Percentiles rank a stretch among this genome's conserved stretches.
These are phyloP conservation scores for Tuber magnatum DNA, from an alignment of 495 filamentous ascomycete species.

Conservation along the genomic window DNA sequence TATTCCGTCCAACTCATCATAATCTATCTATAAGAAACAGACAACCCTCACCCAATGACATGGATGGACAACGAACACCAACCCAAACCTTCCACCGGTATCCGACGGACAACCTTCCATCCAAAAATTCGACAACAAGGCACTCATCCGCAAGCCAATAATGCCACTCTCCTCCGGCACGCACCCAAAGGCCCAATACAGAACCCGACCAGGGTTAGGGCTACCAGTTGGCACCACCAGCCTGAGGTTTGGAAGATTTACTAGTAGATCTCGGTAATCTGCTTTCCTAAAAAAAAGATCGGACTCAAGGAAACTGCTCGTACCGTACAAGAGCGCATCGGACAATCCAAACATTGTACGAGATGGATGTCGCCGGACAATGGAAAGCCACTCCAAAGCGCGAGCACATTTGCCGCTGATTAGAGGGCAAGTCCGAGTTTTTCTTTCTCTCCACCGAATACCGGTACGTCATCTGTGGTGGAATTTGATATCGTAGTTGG, in stretches of 20 bases:
- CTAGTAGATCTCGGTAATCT: slow-evolving; percentile 5
- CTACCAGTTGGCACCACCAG: slow-evolving; percentile 4
- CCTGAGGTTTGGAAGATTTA: background rate
- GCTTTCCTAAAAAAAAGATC: slow-evolving; percentile 2
- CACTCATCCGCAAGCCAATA: background rate
- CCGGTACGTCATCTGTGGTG: background rate
- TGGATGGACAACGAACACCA: background rate
- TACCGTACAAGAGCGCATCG: background rate
- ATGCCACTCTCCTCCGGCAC: background rate
- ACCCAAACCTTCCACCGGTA: background rate
- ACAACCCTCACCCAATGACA: background rate
- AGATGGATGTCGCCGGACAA: background rate
- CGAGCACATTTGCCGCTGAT: background rate
- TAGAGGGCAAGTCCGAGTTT: background rate
- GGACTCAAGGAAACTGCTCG: background rate
- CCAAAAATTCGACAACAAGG: slow-evolving; percentile 1
- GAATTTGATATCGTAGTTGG: background rate
- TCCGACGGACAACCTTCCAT: background rate
- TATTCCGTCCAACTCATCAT: background rate
- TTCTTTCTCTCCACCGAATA: background rate
- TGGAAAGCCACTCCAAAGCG: background rate
- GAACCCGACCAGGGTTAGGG: slow-evolving; percentile 1
- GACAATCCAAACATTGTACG: background rate
- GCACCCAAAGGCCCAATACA: background rate
- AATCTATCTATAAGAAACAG: background rate